Percentiles rank a stretch among this genome's conserved stretches.
Conservation (phyloP, 2,329 filamentous ascomycete species). For the Fusarium incarnatum region DNA sequence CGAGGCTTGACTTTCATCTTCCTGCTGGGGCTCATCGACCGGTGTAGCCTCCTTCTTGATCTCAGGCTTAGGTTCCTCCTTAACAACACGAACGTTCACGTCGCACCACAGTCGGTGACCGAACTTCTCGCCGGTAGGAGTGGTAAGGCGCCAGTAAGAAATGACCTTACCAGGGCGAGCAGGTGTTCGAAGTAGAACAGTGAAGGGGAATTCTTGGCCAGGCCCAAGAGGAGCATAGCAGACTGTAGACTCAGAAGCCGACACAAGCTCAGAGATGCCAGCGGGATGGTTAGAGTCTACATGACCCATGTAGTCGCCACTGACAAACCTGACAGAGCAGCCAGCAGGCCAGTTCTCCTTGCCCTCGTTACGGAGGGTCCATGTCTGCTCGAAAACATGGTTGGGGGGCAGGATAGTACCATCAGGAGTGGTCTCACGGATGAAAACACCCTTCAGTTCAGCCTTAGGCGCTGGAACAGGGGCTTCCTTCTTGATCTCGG, state of each 20-base stretch:
- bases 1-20: conserved; percentile 48
- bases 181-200: conserved; percentile 85
- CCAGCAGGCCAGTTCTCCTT: conserved; percentile 84
- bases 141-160: conserved; percentile 96
- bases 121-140: conserved; percentile 82
- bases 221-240: conserved; percentile 76
- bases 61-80: conserved; percentile 48
- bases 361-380: conserved; percentile 90
- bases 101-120: conserved; percentile 97
- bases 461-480: conserved; percentile 42
- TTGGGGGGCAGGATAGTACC: conserved; percentile 78
- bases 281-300: conserved; percentile 83
- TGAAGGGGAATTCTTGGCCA: conserved; percentile 83
- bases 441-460: conserved; percentile 69
- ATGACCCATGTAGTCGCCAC: conserved; percentile 96
- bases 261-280: conserved; percentile 79
- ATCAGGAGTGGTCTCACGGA: conserved; percentile 82
- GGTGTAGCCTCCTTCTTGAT: conserved; percentile 41
- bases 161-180: conserved; percentile 81
- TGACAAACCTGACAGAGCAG: conserved; percentile 90
- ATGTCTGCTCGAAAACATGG: conserved; percentile 86
- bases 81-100: conserved; percentile 72
- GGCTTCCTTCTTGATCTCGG: conserved; percentile 44
- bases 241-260: conserved; percentile 85
- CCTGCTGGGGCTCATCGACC: conserved; percentile 47